Conservation (phyloP, 2,329 filamentous ascomycete species). For the Anthostomella pinea region DNA sequence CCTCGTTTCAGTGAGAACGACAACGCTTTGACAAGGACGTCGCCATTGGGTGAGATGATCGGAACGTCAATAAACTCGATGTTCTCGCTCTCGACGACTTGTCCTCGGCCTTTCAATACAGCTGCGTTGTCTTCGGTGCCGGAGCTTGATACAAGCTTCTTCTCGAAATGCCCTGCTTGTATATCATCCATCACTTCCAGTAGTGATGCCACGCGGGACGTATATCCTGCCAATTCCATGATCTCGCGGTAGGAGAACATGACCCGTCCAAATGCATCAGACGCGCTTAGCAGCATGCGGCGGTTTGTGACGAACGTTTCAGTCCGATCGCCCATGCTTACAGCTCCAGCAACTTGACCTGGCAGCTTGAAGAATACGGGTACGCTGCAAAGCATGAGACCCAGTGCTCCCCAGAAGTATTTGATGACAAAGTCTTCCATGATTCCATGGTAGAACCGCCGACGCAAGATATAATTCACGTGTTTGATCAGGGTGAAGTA, state of each 20-base stretch:
- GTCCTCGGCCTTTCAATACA: slow-evolving; percentile 78
- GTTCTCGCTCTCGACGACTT: slow-evolving; percentile 68
- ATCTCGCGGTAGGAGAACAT: slow-evolving; percentile 99
- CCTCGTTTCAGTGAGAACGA: slow-evolving; percentile 84
- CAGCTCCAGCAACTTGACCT: slow-evolving; percentile 52
- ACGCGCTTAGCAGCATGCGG: slow-evolving; percentile 85
- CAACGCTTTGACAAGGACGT: slow-evolving; percentile 80
- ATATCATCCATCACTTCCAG: slow-evolving; percentile 95
- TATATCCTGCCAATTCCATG: slow-evolving; percentile 93
- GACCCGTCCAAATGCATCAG: slow-evolving; percentile 89
- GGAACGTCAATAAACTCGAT: slow-evolving; percentile 58
- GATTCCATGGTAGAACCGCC: slow-evolving; percentile 94
- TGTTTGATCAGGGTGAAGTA: slow-evolving; percentile 99
- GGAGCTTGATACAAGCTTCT: slow-evolving; percentile 90
- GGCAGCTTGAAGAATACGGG: slow-evolving; percentile 95
- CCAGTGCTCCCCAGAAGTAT: slow-evolving; percentile 96
- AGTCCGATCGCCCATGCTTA: slow-evolving; percentile 67
- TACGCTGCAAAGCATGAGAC: slow-evolving; percentile 86
- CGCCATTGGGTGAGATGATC: slow-evolving; percentile 95
- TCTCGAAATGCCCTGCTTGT: slow-evolving; percentile 85
- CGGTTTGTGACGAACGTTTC: slow-evolving; percentile 90
- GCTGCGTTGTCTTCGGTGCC: slow-evolving; percentile 78
- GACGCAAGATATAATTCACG: slow-evolving; percentile 89
- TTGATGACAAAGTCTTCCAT: slow-evolving; percentile 99
- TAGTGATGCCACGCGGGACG: slow-evolving; percentile 83